Conservation (phyloP, 805 yeast species). For the Candida patagonica region DNA sequence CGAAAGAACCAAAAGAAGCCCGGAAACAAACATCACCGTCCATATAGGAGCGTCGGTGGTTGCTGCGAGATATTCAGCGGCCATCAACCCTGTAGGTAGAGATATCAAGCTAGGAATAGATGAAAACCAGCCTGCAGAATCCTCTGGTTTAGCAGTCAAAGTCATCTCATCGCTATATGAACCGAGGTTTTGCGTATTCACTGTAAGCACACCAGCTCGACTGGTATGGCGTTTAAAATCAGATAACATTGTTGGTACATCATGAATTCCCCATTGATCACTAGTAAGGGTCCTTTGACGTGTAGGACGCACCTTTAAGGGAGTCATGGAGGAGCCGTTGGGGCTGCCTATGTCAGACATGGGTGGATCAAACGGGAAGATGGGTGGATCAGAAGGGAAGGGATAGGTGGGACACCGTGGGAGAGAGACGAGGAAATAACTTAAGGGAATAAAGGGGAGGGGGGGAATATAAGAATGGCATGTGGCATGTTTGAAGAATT, state of each 20-base stretch:
- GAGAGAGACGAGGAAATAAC: too few relatives aligned
- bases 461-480: too few relatives aligned
- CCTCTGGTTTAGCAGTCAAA: background rate
- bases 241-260: constrained; percentile 28
- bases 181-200: constrained; percentile 2
- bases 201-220: constrained; percentile 16
- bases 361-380: too few relatives aligned
- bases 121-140: constrained; percentile 10
- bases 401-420: too few relatives aligned
- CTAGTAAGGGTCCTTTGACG: constrained; percentile 22
- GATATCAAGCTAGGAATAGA: constrained; percentile 26
- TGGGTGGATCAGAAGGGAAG: too few relatives aligned
- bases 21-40: constrained; percentile 14
- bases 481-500: too few relatives aligned
- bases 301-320: constrained; percentile 23
- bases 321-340: too few relatives aligned
- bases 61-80: constrained; percentile 16
- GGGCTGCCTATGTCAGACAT: too few relatives aligned
- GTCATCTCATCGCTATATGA: background rate
- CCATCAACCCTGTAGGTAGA: constrained; percentile 24
- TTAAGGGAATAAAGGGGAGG: too few relatives aligned
- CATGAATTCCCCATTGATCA: constrained; percentile 29
- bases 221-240: constrained; percentile 30
- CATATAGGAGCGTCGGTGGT: constrained; percentile 3
- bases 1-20: constrained; percentile 18